These are phyloP conservation scores for Oenanthe javanica DNA, from an alignment of 140 eudicot species.

Conservation along the genomic window DNA sequence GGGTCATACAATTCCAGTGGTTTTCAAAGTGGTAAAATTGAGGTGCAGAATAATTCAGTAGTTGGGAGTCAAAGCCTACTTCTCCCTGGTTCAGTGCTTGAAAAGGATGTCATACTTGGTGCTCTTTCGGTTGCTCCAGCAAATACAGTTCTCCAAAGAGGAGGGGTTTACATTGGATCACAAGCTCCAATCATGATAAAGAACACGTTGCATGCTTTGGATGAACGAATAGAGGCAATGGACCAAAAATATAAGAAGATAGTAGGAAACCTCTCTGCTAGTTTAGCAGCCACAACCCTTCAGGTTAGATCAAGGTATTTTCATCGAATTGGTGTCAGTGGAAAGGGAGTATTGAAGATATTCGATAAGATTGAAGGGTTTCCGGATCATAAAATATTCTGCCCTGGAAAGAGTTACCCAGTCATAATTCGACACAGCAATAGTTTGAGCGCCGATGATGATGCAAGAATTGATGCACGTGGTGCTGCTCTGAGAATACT, in stretches of 20 bases:
- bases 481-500: slow-evolving; percentile 79
- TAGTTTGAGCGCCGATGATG: slow-evolving; percentile 84
- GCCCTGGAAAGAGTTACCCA: slow-evolving; percentile 56
- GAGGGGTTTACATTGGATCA: slow-evolving; percentile 76
- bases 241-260: slow-evolving; percentile 67
- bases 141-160: slow-evolving; percentile 53
- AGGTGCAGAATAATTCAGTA: slow-evolving; percentile 55
- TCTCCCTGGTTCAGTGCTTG: slow-evolving; percentile 63
- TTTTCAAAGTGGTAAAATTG: slow-evolving; percentile 40
- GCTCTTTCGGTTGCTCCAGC: slow-evolving; percentile 79
- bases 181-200: slow-evolving; percentile 66
- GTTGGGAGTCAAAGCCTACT: slow-evolving; percentile 74
- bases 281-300: slow-evolving; percentile 77
- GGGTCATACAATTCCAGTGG: slow-evolving; percentile 50
- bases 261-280: slow-evolving; percentile 74
- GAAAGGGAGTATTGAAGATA: slow-evolving; percentile 51
- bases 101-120: slow-evolving; percentile 64
- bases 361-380: slow-evolving; percentile 51
- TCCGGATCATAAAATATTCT: slow-evolving; percentile 64
- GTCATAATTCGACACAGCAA: slow-evolving; percentile 69
- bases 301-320: slow-evolving; percentile 75
- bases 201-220: slow-evolving; percentile 59
- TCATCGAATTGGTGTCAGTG: slow-evolving; percentile 75
- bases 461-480: slow-evolving; percentile 83
- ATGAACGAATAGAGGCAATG: slow-evolving; percentile 80